phyloP scores from a whole-genome alignment of 306 rosid species.

The Begonia masoniana region DNA sequence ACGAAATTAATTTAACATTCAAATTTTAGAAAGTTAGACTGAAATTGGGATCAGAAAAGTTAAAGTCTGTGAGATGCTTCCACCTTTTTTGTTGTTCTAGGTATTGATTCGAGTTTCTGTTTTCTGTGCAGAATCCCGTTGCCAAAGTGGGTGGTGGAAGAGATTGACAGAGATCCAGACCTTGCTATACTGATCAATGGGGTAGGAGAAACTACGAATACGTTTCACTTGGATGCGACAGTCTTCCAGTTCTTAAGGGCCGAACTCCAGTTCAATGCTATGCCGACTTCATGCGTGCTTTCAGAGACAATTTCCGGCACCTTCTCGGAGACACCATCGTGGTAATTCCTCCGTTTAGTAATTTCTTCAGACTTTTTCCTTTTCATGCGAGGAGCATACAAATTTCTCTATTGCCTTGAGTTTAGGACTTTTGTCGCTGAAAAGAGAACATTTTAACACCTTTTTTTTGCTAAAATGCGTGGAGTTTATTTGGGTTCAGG shows the following conservation, averaged over 20 bases:
- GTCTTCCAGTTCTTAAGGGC: constrained; percentile 81
- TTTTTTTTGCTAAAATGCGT: neutral
- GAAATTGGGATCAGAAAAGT: no score
- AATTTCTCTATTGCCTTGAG: neutral
- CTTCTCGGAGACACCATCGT: constrained; percentile 84
- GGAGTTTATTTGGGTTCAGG: constrained; percentile 26
- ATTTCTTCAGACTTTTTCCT: neutral
- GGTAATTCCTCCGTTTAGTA: constrained; percentile 23
- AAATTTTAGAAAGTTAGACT: no score
- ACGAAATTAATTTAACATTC: no score
- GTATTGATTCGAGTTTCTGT: no score
- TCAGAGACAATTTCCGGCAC: constrained; percentile 67
- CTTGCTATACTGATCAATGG: constrained; percentile 98
- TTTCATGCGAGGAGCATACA: neutral
- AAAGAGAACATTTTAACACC: neutral
- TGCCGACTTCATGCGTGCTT: constrained; percentile 84
- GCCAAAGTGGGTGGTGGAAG: constrained; percentile 87
- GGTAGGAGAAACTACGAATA: constrained; percentile 83
- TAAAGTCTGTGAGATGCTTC: no score
- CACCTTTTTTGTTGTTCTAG: no score
- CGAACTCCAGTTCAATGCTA: constrained; percentile 88
- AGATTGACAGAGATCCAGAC: constrained; percentile 59
- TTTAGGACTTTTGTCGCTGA: neutral
- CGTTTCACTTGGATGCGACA: constrained; percentile 75
- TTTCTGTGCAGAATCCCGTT: constrained; percentile 61